These are phyloP conservation scores for Stachybotrys chartarum DNA, from an alignment of 2,329 filamentous ascomycete species.

Conservation along the genomic window DNA sequence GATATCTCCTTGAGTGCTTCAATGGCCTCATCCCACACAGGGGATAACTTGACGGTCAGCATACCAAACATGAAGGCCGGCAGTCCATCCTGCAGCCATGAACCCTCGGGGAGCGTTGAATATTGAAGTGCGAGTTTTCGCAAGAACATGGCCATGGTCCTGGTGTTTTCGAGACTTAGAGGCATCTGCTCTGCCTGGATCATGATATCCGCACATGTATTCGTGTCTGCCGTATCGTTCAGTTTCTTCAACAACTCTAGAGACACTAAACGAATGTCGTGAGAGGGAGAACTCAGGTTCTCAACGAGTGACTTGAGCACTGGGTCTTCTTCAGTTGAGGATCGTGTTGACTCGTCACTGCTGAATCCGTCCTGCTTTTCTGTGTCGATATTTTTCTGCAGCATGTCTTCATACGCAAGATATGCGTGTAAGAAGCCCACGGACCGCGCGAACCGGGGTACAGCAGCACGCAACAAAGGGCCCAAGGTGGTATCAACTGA, in stretches of 20 bases:
- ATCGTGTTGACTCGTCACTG: slow-evolving; percentile 27
- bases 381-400: slow-evolving; percentile 8
- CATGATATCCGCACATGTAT: slow-evolving; percentile 43
- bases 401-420: slow-evolving; percentile 43
- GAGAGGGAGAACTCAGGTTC: slow-evolving; percentile 70
- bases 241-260: slow-evolving; percentile 64
- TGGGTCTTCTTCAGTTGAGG: slow-evolving; percentile 43
- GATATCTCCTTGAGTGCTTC: slow-evolving; percentile 69
- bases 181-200: slow-evolving; percentile 74
- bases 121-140: slow-evolving; percentile 68
- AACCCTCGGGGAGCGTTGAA: slow-evolving; percentile 45
- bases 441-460: slow-evolving; percentile 57
- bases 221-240: slow-evolving; percentile 16
- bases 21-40: slow-evolving; percentile 80
- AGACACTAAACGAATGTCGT: slow-evolving; percentile 65
- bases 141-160: slow-evolving; percentile 77
- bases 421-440: slow-evolving; percentile 60
- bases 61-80: slow-evolving; percentile 84
- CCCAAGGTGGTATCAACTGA: slow-evolving; percentile 55
- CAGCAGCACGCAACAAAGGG: slow-evolving; percentile 57
- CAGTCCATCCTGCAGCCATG: slow-evolving; percentile 64
- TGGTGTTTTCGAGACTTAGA: slow-evolving; percentile 66
- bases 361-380: slow-evolving; percentile 23
- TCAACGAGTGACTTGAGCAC: slow-evolving; percentile 59
- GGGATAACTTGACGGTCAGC: slow-evolving; percentile 76